Conservation (phyloP, 2,329 filamentous ascomycete species). For the Pyrenophora seminiperda region DNA sequence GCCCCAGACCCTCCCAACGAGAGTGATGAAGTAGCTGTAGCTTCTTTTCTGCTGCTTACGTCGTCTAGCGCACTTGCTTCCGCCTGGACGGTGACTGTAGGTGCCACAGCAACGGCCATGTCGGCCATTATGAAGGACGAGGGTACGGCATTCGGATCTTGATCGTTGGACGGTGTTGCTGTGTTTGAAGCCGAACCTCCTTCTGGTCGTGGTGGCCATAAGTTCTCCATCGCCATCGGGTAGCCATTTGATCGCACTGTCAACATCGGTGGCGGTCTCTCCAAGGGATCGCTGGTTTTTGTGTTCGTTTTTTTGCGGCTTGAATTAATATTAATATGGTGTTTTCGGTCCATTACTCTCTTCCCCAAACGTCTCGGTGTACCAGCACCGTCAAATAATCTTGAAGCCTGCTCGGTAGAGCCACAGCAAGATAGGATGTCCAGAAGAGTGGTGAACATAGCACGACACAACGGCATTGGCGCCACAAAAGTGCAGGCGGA, state of each 20-base stretch:
- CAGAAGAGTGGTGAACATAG: constrained; percentile 3
- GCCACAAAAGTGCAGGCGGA: not conserved
- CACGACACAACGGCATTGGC: not conserved
- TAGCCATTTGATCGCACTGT: not conserved
- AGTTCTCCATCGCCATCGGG: not conserved
- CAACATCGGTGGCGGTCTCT: not conserved
- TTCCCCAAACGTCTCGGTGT: constrained; percentile 1
- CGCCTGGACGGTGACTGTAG: not conserved
- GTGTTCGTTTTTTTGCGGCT: not conserved
- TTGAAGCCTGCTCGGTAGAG: constrained; percentile 5
- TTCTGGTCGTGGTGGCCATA: not conserved
- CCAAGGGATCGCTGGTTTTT: not conserved
- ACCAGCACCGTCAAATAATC: constrained; percentile 10
- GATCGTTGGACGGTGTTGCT: not conserved
- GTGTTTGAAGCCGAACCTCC: not conserved
- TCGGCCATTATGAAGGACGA: not conserved
- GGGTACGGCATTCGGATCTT: not conserved
- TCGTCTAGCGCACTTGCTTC: not conserved
- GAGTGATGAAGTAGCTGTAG: not conserved
- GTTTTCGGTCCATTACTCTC: not conserved
- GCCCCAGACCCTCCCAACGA: not conserved
- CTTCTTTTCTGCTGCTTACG: not conserved
- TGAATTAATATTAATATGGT: not conserved
- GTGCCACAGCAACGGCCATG: not conserved
- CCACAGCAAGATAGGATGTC: constrained; percentile 4